These are phyloP conservation scores for Leccinellum albellum DNA, from an alignment of 768 basidiomycete species.

Conservation along the genomic window DNA sequence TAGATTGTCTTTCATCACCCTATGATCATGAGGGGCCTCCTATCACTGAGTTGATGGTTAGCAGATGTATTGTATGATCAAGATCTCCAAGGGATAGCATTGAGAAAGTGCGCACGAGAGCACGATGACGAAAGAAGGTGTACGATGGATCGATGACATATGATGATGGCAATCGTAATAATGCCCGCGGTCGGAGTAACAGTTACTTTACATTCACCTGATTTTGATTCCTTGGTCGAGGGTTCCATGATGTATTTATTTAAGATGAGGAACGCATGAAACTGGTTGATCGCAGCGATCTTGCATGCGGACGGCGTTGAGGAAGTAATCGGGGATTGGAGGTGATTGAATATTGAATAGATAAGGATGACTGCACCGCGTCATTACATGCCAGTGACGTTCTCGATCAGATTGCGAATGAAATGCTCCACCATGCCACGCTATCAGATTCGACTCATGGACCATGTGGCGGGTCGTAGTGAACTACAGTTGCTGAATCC, in stretches of 20 bases:
- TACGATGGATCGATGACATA: background rate
- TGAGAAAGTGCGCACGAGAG: background rate
- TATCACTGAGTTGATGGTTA: too few relatives aligned
- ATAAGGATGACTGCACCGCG: background rate
- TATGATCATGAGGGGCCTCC: slow-evolving; percentile 6
- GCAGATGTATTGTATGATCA: background rate
- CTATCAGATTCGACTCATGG: background rate
- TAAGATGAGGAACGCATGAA: background rate
- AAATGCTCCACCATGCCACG: background rate
- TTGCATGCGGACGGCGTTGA: background rate
- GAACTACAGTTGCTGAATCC: slow-evolving; percentile 69
- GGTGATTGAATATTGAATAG: background rate
- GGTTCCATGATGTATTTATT: background rate
- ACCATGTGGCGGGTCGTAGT: background rate
- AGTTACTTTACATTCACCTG: background rate
- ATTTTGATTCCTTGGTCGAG: background rate
- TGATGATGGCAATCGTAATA: background rate
- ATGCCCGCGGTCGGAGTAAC: background rate
- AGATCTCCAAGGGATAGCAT: background rate
- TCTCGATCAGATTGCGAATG: background rate
- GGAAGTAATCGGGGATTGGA: background rate
- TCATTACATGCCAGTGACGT: background rate
- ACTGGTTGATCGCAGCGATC: background rate
- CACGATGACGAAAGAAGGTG: background rate
- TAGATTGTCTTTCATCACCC: slow-evolving; percentile 10